These are phyloP conservation scores for Gentiana straminea DNA, from an alignment of 257 asterid genomes.

Conservation along the genomic window DNA sequence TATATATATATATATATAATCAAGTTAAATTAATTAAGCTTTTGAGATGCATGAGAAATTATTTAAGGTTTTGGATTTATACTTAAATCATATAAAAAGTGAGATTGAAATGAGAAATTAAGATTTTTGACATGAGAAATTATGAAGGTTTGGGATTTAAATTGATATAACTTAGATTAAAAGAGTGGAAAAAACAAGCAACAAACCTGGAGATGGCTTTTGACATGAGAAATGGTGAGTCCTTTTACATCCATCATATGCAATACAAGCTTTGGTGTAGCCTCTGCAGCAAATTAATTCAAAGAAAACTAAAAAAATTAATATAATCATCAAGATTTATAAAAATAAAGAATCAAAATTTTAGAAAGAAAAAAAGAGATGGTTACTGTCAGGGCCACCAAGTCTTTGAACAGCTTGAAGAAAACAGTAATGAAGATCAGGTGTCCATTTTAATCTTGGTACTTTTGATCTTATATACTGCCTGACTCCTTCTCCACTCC, in stretches of 20 bases:
- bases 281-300: conserved; percentile 28
- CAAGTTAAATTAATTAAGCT: no score
- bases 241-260: conserved; percentile 85
- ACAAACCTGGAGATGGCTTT: conserved; percentile 80
- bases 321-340: no score
- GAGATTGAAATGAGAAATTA: no score
- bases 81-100: no score
- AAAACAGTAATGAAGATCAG: conserved; percentile 77
- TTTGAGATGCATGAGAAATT: no score
- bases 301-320: background rate
- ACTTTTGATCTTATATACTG: conserved; percentile 70
- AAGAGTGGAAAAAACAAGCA: no score
- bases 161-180: no score
- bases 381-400: conserved; percentile 65
- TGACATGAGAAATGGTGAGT: conserved; percentile 86
- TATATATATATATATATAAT: no score
- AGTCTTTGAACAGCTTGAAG: conserved; percentile 56
- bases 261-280: conserved; percentile 77
- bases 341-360: background rate
- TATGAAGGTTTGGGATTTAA: no score
- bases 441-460: conserved; percentile 80
- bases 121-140: no score
- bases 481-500: conserved; percentile 58
- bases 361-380: background rate
- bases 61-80: no score